A percentile compares a stretch with the other conserved stretches of the same genome.
Evolutionary conservation across 108 stramenopile species (phyloP).

Genomic region (Hondaea fermentalgiana): DNA sequence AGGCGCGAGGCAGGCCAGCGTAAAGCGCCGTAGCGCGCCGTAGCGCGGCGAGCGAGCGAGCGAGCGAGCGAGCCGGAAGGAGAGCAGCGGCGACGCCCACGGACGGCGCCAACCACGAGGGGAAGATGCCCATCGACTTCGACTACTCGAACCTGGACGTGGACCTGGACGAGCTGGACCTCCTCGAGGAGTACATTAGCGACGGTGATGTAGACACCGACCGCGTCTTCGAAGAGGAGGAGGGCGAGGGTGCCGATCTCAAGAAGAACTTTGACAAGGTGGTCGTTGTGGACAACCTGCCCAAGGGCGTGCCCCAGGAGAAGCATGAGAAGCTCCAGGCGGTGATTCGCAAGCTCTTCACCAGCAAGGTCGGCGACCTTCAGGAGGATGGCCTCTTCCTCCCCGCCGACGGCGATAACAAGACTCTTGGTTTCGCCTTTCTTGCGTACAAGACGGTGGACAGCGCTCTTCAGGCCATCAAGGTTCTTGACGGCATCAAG

Average conservation of each 20-base stretch:
- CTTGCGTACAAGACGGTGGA: conserved; percentile 11
- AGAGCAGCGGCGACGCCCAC: too few relatives aligned
- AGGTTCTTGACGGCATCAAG: not conserved
- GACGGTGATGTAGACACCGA: conserved; percentile 13
- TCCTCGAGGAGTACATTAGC: not conserved
- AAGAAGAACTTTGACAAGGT: not conserved
- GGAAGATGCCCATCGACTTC: conserved; percentile 7
- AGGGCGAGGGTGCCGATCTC: conserved; percentile 3
- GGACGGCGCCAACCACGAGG: too few relatives aligned
- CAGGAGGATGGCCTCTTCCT: conserved; percentile 22
- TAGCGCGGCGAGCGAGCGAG: too few relatives aligned
- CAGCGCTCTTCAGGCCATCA: conserved; percentile 25
- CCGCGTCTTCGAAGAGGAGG: conserved; percentile 14
- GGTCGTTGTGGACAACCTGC: conserved; percentile 11
- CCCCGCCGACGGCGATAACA: not conserved
- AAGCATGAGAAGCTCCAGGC: conserved; percentile 14
- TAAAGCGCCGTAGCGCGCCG: too few relatives aligned
- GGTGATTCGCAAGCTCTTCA: not conserved
- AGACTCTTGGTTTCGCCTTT: conserved; percentile 23
- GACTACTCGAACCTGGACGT: conserved; percentile 9
- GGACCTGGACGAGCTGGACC: conserved; percentile 17
- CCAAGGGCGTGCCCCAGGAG: not conserved
- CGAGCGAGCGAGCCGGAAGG: too few relatives aligned
- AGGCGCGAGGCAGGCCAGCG: too few relatives aligned
- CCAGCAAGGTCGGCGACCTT: not conserved